phyloP scores from a whole-genome alignment of 441 rosid species.

The Melastoma candidum region DNA sequence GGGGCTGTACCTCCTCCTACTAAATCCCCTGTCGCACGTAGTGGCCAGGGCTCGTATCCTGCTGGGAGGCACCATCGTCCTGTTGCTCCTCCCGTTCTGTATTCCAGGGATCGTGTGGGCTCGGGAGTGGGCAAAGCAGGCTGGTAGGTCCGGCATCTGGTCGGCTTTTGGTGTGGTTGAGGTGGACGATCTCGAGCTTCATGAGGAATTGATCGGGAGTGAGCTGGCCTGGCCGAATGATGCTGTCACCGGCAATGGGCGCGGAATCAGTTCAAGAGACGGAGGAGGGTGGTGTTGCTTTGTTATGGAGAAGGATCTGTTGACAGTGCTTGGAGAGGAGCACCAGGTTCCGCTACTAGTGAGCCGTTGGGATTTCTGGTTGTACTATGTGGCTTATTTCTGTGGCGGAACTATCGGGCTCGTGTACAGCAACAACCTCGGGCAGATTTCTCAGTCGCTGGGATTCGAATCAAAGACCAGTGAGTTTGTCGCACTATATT shows the following conservation, averaged over 20 bases:
- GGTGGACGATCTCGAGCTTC: slow-evolving; percentile 34
- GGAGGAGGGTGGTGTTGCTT: slow-evolving; percentile 19
- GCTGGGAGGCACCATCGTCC: slow-evolving; percentile 46
- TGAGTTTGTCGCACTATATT: slow-evolving; percentile 59
- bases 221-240: slow-evolving; percentile 12
- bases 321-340: slow-evolving; percentile 64
- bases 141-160: slow-evolving; percentile 15
- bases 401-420: slow-evolving; percentile 75
- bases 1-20: slow-evolving; percentile 64
- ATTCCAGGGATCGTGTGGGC: slow-evolving; percentile 45
- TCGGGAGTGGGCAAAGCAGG: slow-evolving; percentile 23
- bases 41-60: slow-evolving; percentile 39
- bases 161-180: slow-evolving; percentile 29
- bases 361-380: slow-evolving; percentile 69
- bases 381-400: slow-evolving; percentile 55
- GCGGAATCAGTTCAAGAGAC: not conserved
- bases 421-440: slow-evolving; percentile 78
- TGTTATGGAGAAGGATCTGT: slow-evolving; percentile 25
- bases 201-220: slow-evolving; percentile 26
- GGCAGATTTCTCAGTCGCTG: slow-evolving; percentile 74
- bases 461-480: slow-evolving; percentile 30
- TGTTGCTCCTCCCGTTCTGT: slow-evolving; percentile 42
- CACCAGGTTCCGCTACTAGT: slow-evolving; percentile 41
- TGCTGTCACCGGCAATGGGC: slow-evolving; percentile 6
- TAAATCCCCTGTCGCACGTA: slow-evolving; percentile 30